A percentile compares a stretch with the other conserved stretches of the same genome.
phyloP scores from a whole-genome alignment of 176 grass and related monocot genomes.

The Secale cereale region DNA sequence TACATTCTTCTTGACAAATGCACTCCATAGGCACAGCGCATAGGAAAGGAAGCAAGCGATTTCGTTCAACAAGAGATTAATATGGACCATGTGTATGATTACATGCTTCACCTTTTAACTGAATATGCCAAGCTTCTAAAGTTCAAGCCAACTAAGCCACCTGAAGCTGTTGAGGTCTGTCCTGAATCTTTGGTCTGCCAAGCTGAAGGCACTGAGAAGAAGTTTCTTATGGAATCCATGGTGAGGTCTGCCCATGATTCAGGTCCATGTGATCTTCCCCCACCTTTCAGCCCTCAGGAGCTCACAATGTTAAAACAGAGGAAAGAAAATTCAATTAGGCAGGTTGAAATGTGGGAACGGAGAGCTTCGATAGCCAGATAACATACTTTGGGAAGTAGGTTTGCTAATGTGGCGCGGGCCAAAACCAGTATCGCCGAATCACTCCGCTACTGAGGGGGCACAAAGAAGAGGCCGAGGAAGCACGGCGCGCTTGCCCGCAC shows the following conservation, averaged over 20 bases:
- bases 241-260: conserved; percentile 36
- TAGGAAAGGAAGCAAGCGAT: conserved; percentile 70
- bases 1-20: background rate
- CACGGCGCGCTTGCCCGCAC: too few relatives aligned
- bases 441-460: too few relatives aligned
- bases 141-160: conserved; percentile 70
- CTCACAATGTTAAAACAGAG: conserved; percentile 35
- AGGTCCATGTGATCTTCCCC: conserved; percentile 57
- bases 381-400: background rate
- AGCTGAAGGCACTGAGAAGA: conserved; percentile 42
- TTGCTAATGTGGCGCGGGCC: too few relatives aligned
- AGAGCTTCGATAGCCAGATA: conserved; percentile 16
- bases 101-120: conserved; percentile 83
- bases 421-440: too few relatives aligned
- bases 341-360: conserved; percentile 67
- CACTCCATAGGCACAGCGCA: conserved; percentile 51
- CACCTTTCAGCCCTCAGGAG: conserved; percentile 49
- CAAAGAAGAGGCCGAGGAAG: too few relatives aligned
- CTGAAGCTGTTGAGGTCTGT: conserved; percentile 57
- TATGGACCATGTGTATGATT: conserved; percentile 81
- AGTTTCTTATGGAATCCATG: conserved; percentile 75
- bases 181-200: conserved; percentile 74
- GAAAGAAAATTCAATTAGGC: conserved; percentile 64
- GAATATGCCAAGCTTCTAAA: conserved; percentile 79
- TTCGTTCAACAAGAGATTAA: conserved; percentile 65